Evolutionary conservation across 306 rosid genomes (phyloP).

Genomic region (Quercus engelmannii): DNA sequence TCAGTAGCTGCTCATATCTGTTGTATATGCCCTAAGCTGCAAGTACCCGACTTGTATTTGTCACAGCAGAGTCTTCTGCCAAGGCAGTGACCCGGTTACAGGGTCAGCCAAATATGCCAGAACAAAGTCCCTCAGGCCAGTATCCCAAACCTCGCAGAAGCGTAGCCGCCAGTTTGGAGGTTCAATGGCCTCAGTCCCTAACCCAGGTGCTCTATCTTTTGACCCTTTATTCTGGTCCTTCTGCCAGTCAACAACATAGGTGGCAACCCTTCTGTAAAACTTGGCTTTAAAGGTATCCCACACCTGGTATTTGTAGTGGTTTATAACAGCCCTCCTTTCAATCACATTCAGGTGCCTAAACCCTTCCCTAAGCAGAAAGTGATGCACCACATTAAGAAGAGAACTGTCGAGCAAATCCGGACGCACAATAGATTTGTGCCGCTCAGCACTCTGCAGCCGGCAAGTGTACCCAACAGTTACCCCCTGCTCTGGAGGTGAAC

Average conservation of each 20-base stretch:
- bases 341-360: slow-evolving; percentile 38
- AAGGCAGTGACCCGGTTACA: slow-evolving; percentile 68
- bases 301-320: slow-evolving; percentile 95
- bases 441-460: slow-evolving; percentile 59
- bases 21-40: slow-evolving; percentile 44
- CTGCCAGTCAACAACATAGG: slow-evolving; percentile 93
- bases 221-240: slow-evolving; percentile 88
- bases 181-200: slow-evolving; percentile 84
- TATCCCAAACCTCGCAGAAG: slow-evolving; percentile 95
- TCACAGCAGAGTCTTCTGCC: slow-evolving; percentile 55
- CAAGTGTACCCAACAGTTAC: slow-evolving; percentile 86
- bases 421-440: slow-evolving; percentile 87
- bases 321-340: slow-evolving; percentile 50
- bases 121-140: slow-evolving; percentile 71
- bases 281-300: slow-evolving; percentile 85
- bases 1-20: slow-evolving; percentile 37
- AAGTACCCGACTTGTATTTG: slow-evolving; percentile 28
- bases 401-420: slow-evolving; percentile 61
- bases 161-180: slow-evolving; percentile 73
- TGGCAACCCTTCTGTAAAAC: slow-evolving; percentile 89
- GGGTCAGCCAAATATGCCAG: slow-evolving; percentile 60
- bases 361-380: slow-evolving; percentile 69
- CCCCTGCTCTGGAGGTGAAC: slow-evolving; percentile 56
- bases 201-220: slow-evolving; percentile 94
- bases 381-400: slow-evolving; percentile 87